These are phyloP conservation scores for Setomelanomma holmii DNA, from an alignment of 2,329 filamentous ascomycete species.

Conservation along the genomic window DNA sequence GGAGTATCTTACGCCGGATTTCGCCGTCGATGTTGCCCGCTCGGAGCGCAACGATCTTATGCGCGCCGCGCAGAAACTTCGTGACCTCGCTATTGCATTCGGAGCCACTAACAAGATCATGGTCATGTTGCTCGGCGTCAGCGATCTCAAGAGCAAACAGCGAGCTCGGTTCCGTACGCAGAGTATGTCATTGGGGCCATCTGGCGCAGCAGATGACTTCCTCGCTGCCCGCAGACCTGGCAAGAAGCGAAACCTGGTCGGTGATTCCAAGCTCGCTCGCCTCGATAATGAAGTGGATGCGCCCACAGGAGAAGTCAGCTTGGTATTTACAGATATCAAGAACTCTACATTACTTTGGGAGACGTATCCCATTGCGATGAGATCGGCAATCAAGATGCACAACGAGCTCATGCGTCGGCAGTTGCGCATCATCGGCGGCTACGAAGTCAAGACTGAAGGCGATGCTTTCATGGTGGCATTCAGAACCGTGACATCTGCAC, in stretches of 20 bases:
- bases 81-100: conserved; percentile 94
- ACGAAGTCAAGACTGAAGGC: conserved; percentile 99
- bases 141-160: conserved; percentile 86
- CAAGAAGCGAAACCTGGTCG: conserved; percentile 66
- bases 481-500: conserved; percentile 89
- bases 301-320: conserved; percentile 86
- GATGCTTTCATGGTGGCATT: conserved; percentile 99
- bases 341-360: conserved; percentile 97
- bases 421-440: conserved; percentile 90
- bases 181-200: conserved; percentile 84
- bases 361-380: conserved; percentile 92
- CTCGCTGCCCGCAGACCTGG: conserved; percentile 65
- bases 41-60: conserved; percentile 89
- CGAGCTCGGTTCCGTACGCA: conserved; percentile 77
- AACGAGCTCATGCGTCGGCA: conserved; percentile 97
- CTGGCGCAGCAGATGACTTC: conserved; percentile 75
- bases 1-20: conserved; percentile 89
- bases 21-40: conserved; percentile 89
- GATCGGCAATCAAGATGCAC: conserved; percentile 94
- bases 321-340: conserved; percentile 99
- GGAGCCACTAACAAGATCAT: conserved; percentile 94
- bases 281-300: conserved; percentile 91
- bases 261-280: conserved; percentile 85
- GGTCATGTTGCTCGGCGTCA: conserved; percentile 97
- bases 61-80: conserved; percentile 91